Conservation (phyloP, 495 filamentous ascomycete genomes). For the Apodospora peruviana region DNA sequence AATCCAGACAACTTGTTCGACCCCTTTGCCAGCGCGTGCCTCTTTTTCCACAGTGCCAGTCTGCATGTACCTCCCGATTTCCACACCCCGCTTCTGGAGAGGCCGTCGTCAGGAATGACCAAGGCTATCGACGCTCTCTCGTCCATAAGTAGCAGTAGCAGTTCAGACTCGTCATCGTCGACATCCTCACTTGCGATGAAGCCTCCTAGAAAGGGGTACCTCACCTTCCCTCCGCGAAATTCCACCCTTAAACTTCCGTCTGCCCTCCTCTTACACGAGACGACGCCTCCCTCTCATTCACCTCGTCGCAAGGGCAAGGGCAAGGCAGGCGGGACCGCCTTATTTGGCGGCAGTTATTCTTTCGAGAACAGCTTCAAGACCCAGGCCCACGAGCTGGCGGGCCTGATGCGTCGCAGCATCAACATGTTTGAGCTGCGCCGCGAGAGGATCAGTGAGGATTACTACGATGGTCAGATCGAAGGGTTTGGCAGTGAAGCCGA, state of each 20-base stretch:
- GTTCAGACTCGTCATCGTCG: neutral
- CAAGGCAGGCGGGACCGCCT: neutral
- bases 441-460: conserved; percentile 20
- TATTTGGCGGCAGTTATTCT: neutral
- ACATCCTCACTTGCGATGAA: neutral
- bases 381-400: conserved; percentile 31
- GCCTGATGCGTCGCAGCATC: conserved; percentile 33
- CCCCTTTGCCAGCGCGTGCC: conserved; percentile 44
- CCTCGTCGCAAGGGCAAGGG: neutral
- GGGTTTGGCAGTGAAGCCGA: conserved; percentile 5
- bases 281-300: conserved; percentile 1
- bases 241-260: conserved; percentile 33
- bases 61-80: conserved; percentile 35
- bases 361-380: conserved; percentile 23
- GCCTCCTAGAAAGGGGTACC: conserved; percentile 18
- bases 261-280: conserved; percentile 30
- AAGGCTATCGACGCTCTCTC: conserved; percentile 5
- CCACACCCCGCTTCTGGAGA: conserved; percentile 9
- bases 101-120: conserved; percentile 1
- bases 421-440: conserved; percentile 26
- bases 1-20: conserved; percentile 42
- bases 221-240: conserved; percentile 30
- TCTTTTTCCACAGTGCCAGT: conserved; percentile 47
- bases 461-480: conserved; percentile 1
- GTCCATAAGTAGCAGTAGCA: neutral